Base-by-base conservation (phyloP, 1,284 basidiomycete genomes). In the Schizophyllum amplum region DNA sequence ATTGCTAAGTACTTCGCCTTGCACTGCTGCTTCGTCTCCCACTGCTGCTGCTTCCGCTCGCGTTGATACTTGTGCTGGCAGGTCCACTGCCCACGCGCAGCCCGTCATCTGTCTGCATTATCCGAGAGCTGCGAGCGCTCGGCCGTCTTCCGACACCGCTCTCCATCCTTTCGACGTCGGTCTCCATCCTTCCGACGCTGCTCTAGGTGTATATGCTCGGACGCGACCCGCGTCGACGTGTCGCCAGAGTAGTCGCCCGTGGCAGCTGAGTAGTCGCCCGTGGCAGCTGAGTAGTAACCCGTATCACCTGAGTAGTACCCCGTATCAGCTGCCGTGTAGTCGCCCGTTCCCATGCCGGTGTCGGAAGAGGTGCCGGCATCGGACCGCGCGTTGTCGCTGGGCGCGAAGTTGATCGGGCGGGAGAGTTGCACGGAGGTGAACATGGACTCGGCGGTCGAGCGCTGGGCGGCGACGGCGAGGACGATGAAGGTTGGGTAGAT, bases 401-500 rank as follows among this genome's bases (percentile, higher is more conserved):
- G 33, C 17, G 33, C 33, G 33, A 42, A 42, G 33, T 42, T 17
- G 33, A 42, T 42, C 13, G 33, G 33, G 17, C 17, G 33, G 13
- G 33, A 13, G 7, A 42, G 13, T 9, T 9, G 33, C 7, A 17
- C 33, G 17, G 33, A 42, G 33, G 33, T 42, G 33, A 42, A 42
- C 17, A 42, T 42, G 4, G 33, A 42, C 33, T 42, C 33, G 33
- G 33, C 33, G 13, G 33, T 17, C 11, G 33, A 42, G 33, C 33
- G 33, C 33, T 42, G 33, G 13, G 13, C 33, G 7, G 33, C 33
- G 26, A 61, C 60, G 56, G 59, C 59, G 52, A 56, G 57, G 23
- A 61, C 58, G 4, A 61, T 59, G 17, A 59, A 55, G 5, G 60
- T 61, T 1, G 60, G 58, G 24, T 61, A 61, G 15, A 61, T 51